Percentiles rank a stretch among this genome's conserved stretches.
These are phyloP conservation scores for Phlebiopsis flavidoalba DNA, from an alignment of 768 basidiomycete genomes.

Conservation along the genomic window DNA sequence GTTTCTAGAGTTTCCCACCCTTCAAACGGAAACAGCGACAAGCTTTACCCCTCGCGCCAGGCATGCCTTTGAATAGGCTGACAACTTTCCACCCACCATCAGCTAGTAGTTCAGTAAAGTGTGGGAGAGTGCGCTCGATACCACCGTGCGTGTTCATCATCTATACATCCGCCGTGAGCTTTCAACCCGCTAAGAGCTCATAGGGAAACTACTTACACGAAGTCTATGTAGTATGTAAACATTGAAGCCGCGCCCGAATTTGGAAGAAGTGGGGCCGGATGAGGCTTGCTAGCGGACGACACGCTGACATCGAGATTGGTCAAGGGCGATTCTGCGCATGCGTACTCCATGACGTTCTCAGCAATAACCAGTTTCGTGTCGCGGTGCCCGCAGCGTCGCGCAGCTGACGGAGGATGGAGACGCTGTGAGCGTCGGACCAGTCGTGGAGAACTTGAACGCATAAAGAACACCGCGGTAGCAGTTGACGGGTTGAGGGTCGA, in stretches of 20 bases:
- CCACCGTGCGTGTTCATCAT: conserved; percentile 27
- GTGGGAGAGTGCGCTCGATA: conserved; percentile 26
- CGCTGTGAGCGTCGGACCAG: conserved; percentile 27
- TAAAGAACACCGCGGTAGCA: conserved; percentile 21
- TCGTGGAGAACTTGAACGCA: conserved; percentile 27
- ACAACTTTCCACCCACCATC: conserved; percentile 27
- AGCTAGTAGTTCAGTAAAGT: conserved; percentile 20
- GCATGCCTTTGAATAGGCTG: conserved; percentile 5
- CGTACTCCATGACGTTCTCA: conserved; percentile 20
- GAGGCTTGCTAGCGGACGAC: conserved; percentile 16
- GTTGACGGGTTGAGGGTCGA: conserved; percentile 24
- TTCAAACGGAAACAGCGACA: neutral
- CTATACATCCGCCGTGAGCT: conserved; percentile 7
- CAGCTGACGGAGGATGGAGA: conserved; percentile 21
- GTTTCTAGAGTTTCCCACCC: neutral
- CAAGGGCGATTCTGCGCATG: conserved; percentile 10
- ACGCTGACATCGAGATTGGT: conserved; percentile 15
- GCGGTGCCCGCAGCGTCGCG: conserved; percentile 19
- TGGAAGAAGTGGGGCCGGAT: conserved; percentile 15
- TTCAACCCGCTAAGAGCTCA: neutral
- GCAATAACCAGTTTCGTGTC: conserved; percentile 23
- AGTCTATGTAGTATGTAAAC: conserved; percentile 18
- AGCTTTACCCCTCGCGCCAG: neutral
- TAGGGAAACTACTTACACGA: conserved; percentile 6
- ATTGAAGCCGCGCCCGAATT: conserved; percentile 13